Base-by-base conservation (phyloP, 345 rosid genomes). In the Camelina hispida region DNA sequence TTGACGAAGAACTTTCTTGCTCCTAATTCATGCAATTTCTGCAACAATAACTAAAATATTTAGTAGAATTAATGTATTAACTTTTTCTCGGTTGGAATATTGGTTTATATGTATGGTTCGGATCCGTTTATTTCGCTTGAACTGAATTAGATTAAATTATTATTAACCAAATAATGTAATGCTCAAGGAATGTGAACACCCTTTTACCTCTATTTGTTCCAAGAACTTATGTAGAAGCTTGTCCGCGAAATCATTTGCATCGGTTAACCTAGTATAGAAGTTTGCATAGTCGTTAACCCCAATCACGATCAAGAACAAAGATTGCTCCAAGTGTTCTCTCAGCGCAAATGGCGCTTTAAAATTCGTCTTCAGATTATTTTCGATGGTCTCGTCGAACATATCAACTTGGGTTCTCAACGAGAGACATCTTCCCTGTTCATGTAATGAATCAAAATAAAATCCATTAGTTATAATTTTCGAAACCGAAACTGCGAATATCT, bases 1-100 rank as follows among this genome's bases (percentile, higher is more conserved):
- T 77, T 71, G 40, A 77, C 46, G 47, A 77, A 71, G 46, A 77
- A 71, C 2, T 71, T 77, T 9, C 72, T 67, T 46, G 80, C 72
- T 71, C 80, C 76, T 71, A 55, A 65, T 20, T 50, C 16, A 57
- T 75, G 53, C 15, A 77, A 50, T 40, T 65, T 77, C 80, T 77
- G 28, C 37, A 61, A 51, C 40, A 52, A 62, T 2, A 14, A 16
- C 1, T 12, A 50, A 12, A 62, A 9, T n/a, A 2, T 47, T 47
- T 37, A 44, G 46, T 22, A 18, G 4, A 55, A 30, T 28, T 28
- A 28, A 28, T 28, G 5, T 28, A 28, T 28, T 28, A 28, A 28
- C 30, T 28, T 43, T 38, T 14, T 57, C n/a, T 55, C 7, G 35
- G 18, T 69, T 43, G 5, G 25, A 13, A 63, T 3, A 35, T 35